These are phyloP conservation scores for Gonium pectorale DNA, from an alignment of 139 green algal species.

Conservation along the genomic window DNA sequence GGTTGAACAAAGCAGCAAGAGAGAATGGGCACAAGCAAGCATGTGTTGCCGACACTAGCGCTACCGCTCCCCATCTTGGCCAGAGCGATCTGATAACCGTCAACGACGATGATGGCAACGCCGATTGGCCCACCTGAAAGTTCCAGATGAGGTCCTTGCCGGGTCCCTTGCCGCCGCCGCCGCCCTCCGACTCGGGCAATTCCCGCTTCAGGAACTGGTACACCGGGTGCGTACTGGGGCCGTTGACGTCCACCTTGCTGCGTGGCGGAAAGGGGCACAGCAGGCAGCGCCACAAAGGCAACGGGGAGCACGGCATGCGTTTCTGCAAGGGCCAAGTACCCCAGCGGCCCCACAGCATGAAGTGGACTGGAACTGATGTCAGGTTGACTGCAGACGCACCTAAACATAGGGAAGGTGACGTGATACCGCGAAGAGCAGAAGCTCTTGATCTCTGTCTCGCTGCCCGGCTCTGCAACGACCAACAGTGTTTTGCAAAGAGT, in stretches of 20 bases:
- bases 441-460: slow-evolving; percentile 72
- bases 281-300: too few species aligned
- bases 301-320: too few species aligned
- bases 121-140: slow-evolving; percentile 59
- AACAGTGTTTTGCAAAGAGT: too few species aligned
- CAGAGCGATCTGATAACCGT: neutral
- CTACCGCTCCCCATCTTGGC: neutral
- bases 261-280: neutral
- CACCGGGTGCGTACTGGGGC: slow-evolving; percentile 66
- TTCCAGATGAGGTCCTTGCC: slow-evolving; percentile 80
- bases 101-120: neutral
- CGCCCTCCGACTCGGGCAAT: slow-evolving; percentile 58
- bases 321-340: too few species aligned
- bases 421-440: slow-evolving; percentile 72
- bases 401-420: slow-evolving; percentile 71
- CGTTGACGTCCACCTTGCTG: slow-evolving; percentile 80
- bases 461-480: slow-evolving; percentile 1
- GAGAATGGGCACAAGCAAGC: neutral
- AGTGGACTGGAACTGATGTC: neutral
- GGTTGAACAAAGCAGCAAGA: neutral
- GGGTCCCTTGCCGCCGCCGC: slow-evolving; percentile 50
- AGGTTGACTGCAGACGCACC: slow-evolving; percentile 53
- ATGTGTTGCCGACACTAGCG: neutral
- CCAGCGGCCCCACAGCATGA: too few species aligned
- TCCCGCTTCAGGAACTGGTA: slow-evolving; percentile 75